A percentile compares a stretch with the other conserved stretches of the same genome.
phyloP scores from a whole-genome alignment of 139 green algal genomes.

The Picochlorum sp. region DNA sequence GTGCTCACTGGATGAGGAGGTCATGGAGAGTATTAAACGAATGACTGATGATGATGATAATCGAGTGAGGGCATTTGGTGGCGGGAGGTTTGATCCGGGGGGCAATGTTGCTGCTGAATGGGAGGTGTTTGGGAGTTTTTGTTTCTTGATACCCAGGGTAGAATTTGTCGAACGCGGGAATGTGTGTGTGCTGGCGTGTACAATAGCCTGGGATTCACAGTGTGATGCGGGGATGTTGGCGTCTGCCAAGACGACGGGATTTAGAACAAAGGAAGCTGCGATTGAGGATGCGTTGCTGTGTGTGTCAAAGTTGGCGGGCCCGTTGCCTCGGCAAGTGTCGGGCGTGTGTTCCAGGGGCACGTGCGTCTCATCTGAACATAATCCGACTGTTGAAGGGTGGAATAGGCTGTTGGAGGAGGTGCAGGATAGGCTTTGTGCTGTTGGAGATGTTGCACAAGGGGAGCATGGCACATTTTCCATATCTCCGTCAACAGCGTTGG shows the following conservation, averaged over 20 bases:
- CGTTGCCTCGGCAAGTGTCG: too few relatives aligned
- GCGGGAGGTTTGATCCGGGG: slow-evolving; percentile 47
- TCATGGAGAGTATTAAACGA: slow-evolving; percentile 46
- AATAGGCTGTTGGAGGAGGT: too few relatives aligned
- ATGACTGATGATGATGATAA: slow-evolving; percentile 54
- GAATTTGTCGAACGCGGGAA: slow-evolving; percentile 51
- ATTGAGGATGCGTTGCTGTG: background rate
- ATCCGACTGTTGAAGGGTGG: too few relatives aligned
- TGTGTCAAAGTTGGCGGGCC: too few relatives aligned
- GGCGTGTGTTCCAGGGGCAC: background rate
- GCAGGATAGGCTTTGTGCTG: too few relatives aligned
- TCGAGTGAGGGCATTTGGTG: slow-evolving; percentile 66
- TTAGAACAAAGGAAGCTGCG: slow-evolving; percentile 11
- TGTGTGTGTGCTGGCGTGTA: slow-evolving; percentile 49
- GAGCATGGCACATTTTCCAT: background rate
- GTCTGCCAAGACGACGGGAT: slow-evolving; percentile 5
- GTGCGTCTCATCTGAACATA: background rate
- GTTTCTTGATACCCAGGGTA: slow-evolving; percentile 70
- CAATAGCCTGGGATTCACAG: slow-evolving; percentile 58
- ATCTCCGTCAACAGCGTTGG: slow-evolving; percentile 28
- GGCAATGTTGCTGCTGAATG: slow-evolving; percentile 35
- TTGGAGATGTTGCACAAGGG: too few relatives aligned
- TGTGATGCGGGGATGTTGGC: slow-evolving; percentile 8
- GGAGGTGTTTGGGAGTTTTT: slow-evolving; percentile 64
- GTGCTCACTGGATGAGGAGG: slow-evolving; percentile 27